Evolutionary conservation across 1,284 basidiomycete genomes (phyloP).

Genomic region (Rhodotorula sp.): DNA sequence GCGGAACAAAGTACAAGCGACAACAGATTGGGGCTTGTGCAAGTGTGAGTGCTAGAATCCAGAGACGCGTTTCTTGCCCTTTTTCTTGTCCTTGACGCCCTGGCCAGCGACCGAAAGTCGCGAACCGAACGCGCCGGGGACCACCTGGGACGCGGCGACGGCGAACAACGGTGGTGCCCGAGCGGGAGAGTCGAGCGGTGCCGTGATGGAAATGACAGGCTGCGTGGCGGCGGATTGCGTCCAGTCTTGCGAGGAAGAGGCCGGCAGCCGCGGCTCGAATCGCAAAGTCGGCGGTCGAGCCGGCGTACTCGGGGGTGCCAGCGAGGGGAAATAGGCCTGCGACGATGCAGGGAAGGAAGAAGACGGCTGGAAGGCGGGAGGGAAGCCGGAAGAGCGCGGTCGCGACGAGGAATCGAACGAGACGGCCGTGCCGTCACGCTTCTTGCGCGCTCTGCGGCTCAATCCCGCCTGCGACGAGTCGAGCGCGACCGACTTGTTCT

Average conservation of each 20-base stretch:
- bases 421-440: background rate
- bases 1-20: background rate
- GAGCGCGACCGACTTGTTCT: conserved; percentile 12
- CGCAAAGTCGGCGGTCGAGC: background rate
- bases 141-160: conserved; percentile 56
- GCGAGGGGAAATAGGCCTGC: conserved; percentile 16
- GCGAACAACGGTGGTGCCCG: background rate
- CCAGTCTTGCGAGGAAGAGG: conserved; percentile 11
- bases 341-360: conserved; percentile 6
- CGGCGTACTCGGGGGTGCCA: conserved; percentile 6
- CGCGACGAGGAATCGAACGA: background rate
- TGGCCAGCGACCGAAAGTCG: conserved; percentile 54
- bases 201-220: conserved; percentile 21
- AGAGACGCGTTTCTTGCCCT: conserved; percentile 66
- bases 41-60: conserved; percentile 59
- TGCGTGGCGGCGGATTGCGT: conserved; percentile 15
- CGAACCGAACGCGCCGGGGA: conserved; percentile 66
- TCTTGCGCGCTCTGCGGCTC: conserved; percentile 1
- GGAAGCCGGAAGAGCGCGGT: background rate
- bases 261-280: background rate
- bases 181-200: background rate
- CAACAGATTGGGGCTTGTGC: no score
- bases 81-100: conserved; percentile 52
- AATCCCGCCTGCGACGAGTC: background rate
- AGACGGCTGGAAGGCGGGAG: conserved; percentile 9